Conservation (phyloP, 768 basidiomycete species). For the Galerina marginata region DNA sequence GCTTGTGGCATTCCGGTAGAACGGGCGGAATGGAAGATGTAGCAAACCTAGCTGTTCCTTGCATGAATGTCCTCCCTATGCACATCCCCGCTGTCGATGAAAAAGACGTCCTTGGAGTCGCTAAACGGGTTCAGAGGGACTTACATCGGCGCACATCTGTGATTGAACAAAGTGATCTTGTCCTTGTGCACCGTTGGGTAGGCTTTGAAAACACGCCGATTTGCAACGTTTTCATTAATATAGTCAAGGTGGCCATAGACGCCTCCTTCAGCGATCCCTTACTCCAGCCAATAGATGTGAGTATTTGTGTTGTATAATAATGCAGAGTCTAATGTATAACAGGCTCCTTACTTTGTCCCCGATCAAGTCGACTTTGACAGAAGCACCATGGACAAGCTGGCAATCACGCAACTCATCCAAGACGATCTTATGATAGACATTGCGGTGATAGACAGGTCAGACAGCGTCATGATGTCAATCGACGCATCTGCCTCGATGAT, state of each 20-base stretch:
- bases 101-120: conserved; percentile 30
- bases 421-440: conserved; percentile 40
- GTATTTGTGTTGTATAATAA: neutral
- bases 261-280: conserved; percentile 19
- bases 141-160: conserved; percentile 41
- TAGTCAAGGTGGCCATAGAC: conserved; percentile 42
- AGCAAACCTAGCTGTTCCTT: conserved; percentile 47
- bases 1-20: conserved; percentile 54
- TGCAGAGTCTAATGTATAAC: too few relatives aligned
- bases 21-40: conserved; percentile 39
- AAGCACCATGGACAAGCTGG: conserved; percentile 22
- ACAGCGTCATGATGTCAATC: conserved; percentile 38
- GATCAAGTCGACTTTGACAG: conserved; percentile 16
- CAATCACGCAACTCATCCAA: conserved; percentile 28
- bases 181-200: conserved; percentile 42
- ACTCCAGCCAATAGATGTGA: conserved; percentile 41
- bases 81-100: conserved; percentile 27
- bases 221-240: conserved; percentile 50
- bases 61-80: conserved; percentile 49
- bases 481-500: conserved; percentile 33
- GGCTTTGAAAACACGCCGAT: conserved; percentile 36
- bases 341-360: conserved; percentile 45
- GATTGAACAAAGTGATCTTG: conserved; percentile 46
- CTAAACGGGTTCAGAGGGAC: conserved; percentile 38
- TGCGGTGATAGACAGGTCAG: conserved; percentile 23